Evolutionary conservation across 768 basidiomycete species (phyloP).

Genomic region (Galerina marginata): DNA sequence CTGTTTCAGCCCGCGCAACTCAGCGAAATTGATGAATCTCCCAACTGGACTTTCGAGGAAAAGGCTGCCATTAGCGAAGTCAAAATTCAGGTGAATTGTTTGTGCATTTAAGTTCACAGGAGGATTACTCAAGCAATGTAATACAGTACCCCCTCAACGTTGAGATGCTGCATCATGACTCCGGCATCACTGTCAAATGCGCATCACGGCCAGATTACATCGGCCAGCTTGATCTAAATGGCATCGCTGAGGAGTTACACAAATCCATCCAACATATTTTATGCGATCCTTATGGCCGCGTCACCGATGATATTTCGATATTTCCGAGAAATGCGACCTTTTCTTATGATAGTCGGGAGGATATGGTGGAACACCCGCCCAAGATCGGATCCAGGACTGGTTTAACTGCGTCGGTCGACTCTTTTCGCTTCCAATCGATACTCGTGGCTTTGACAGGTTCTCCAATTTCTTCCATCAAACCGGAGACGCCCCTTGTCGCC

Average conservation of each 20-base stretch:
- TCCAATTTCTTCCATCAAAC: constrained; percentile 32
- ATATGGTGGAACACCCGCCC: no score
- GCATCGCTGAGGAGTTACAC: constrained; percentile 24
- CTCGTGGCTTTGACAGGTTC: constrained; percentile 31
- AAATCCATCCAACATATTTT: constrained; percentile 23
- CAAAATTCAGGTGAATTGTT: constrained; percentile 32
- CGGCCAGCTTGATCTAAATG: constrained; percentile 26
- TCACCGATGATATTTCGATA: constrained; percentile 6
- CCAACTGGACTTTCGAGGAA: constrained; percentile 36
- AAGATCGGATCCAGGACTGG: no score
- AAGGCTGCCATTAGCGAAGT: constrained; percentile 14
- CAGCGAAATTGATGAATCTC: constrained; percentile 12
- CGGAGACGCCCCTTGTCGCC: constrained; percentile 40
- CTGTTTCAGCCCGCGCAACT: constrained; percentile 43
- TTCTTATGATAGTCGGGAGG: no score
- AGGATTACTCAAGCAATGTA: background rate
- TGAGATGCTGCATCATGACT: constrained; percentile 40
- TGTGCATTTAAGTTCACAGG: background rate
- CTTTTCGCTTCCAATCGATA: constrained; percentile 17
- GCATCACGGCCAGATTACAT: constrained; percentile 40
- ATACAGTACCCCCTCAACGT: constrained; percentile 49
- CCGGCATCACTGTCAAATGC: constrained; percentile 38
- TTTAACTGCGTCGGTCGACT: background rate
- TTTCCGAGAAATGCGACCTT: background rate
- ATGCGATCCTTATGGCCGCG: constrained; percentile 14